These are phyloP conservation scores for Tubosaeta brunneosetosa DNA, from an alignment of 768 basidiomycete genomes.

Conservation along the genomic window DNA sequence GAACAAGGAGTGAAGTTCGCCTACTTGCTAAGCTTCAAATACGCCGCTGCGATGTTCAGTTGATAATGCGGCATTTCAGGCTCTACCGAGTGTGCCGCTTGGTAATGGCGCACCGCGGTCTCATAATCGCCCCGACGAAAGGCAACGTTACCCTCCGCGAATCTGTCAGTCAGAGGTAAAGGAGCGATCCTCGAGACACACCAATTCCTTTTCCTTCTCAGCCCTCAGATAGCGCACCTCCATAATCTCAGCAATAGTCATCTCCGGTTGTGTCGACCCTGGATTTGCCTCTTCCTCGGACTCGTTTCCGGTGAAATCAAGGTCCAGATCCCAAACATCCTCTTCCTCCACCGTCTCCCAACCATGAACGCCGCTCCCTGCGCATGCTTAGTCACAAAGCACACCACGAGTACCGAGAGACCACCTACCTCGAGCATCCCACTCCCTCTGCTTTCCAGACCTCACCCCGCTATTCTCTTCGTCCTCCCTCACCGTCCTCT, in stretches of 20 bases:
- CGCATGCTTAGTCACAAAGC: background rate
- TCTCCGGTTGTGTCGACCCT: slow-evolving; percentile 29
- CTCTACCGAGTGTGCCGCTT: slow-evolving; percentile 57
- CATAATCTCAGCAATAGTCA: slow-evolving; percentile 72
- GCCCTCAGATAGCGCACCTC: slow-evolving; percentile 69
- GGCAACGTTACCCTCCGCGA: slow-evolving; percentile 57
- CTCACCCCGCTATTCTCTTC: slow-evolving; percentile 57
- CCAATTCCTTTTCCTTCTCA: slow-evolving; percentile 67
- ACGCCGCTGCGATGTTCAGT: slow-evolving; percentile 70
- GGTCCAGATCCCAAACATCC: slow-evolving; percentile 68
- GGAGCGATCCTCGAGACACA: slow-evolving; percentile 25
- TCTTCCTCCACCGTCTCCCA: slow-evolving; percentile 77
- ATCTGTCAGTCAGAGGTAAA: slow-evolving; percentile 1
- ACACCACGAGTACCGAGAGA: background rate
- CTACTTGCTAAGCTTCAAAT: slow-evolving; percentile 66
- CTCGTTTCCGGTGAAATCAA: slow-evolving; percentile 59
- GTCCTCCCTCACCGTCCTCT: slow-evolving; percentile 64
- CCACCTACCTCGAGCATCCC: slow-evolving; percentile 61
- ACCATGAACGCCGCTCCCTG: slow-evolving; percentile 57
- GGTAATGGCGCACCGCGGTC: slow-evolving; percentile 53
- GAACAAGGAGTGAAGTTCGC: slow-evolving; percentile 22
- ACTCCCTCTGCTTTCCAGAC: slow-evolving; percentile 66
- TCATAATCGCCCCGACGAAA: slow-evolving; percentile 61
- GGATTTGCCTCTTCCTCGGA: slow-evolving; percentile 46
- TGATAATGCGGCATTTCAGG: slow-evolving; percentile 73